Base-by-base conservation (phyloP, 2,329 filamentous ascomycete species). In the Nectriaceae sp. region DNA sequence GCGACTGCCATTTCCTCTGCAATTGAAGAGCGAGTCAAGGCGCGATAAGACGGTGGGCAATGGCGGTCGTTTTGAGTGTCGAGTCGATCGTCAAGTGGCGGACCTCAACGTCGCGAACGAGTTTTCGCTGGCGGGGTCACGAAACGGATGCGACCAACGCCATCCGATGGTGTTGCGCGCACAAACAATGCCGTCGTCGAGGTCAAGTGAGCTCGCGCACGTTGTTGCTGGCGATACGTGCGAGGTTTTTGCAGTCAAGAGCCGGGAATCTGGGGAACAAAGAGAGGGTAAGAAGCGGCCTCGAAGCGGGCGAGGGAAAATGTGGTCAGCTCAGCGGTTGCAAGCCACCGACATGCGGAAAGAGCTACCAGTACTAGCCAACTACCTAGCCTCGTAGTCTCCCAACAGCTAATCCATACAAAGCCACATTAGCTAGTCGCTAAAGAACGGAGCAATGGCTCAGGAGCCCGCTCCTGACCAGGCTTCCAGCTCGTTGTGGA, bases 1-100 rank as follows among this genome's bases (percentile, higher is more conserved):
- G 49, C 45, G 52, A 40, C 46, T 48, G 52, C 57, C 60, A 62
- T 62, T 49, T 57, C 55, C 55, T 59, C 41, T 15, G n/a, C 21
- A 18, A 5, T 13, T 19, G 5, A 19, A 31, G 16, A 42, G 4
- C 21, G 21, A 42, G 6, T 36, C 33, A n/a, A 19, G n/a, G 33
- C 13, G 13, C 8, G 16, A 15, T 8, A 10, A 10, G 26, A 31
- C 15, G 26, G 26, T 10, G 26, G 10, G 26, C 8, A 31, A 31
- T 10, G 26, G 26, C 8, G 26, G 26, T 10, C 10, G 26, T 31
- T 8, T 8, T 31, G 26, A 15, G 8, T 8, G 33, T 10, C 33
- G 33, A 19, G 33, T 19, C 8, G 8, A 19, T n/a, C 16, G 33
- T 11, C 8, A 15, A 19, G 33, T n/a, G 33, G 33, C 11, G 11